Conservation (phyloP, 2,329 filamentous ascomycete species). For the Talaromyces sp. region DNA sequence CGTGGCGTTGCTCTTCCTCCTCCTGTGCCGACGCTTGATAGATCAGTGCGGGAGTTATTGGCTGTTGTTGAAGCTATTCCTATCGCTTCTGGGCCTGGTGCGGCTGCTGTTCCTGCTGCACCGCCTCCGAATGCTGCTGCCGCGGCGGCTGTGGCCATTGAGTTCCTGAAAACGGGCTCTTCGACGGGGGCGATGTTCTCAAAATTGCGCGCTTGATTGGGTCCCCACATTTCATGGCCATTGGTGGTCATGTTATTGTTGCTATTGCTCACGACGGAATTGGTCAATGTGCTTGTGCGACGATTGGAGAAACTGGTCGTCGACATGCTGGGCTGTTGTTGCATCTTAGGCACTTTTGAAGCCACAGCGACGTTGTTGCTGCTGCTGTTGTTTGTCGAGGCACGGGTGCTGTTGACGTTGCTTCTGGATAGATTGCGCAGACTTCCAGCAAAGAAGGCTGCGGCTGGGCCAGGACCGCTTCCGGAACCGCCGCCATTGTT, state of each 20-base stretch:
- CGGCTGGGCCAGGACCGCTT: slow-evolving; percentile 20
- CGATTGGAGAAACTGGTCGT: slow-evolving; percentile 9
- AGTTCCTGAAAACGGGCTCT: slow-evolving; percentile 12
- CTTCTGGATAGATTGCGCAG: slow-evolving; percentile 18
- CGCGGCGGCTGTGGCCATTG: slow-evolving; percentile 1
- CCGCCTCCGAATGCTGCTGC: slow-evolving; percentile 3
- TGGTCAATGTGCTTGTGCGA: slow-evolving; percentile 6
- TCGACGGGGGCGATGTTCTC: slow-evolving; percentile 19
- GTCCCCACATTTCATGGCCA: slow-evolving; percentile 20
- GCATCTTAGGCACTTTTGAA: not conserved
- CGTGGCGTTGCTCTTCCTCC: slow-evolving; percentile 9
- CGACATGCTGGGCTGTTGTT: slow-evolving; percentile 17
- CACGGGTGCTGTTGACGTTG: slow-evolving; percentile 10
- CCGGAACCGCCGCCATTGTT: not conserved
- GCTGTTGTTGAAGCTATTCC: not conserved
- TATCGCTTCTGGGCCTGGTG: not conserved
- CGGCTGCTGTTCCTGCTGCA: not conserved
- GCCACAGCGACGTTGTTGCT: slow-evolving; percentile 7
- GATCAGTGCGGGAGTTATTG: slow-evolving; percentile 17
- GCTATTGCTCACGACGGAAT: not conserved
- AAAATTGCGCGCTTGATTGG: slow-evolving; percentile 19
- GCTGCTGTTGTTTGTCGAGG: slow-evolving; percentile 13
- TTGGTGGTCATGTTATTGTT: not conserved
- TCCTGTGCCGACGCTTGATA: slow-evolving; percentile 10
- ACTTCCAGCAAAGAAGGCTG: slow-evolving; percentile 22